Evolutionary conservation across 2,329 filamentous ascomycete species (phyloP).

Genomic region (Penicillium olsonii): DNA sequence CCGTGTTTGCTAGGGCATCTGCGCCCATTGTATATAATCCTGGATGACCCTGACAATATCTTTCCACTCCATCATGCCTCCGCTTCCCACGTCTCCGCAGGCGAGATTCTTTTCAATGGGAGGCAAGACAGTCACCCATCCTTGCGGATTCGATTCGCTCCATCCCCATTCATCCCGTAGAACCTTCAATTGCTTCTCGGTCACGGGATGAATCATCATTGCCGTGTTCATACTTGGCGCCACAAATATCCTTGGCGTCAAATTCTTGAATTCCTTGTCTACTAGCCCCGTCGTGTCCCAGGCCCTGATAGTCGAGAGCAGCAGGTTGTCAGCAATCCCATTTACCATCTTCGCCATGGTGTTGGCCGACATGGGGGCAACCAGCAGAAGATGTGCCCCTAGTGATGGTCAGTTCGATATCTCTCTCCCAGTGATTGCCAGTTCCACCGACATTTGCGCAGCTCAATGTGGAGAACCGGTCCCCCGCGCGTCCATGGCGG

Average conservation of each 20-base stretch:
- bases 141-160: conserved; percentile 35
- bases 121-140: conserved; percentile 70
- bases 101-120: conserved; percentile 77
- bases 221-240: conserved; percentile 85
- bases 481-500: conserved; percentile 74
- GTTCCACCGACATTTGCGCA: conserved; percentile 55
- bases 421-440: neutral
- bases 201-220: conserved; percentile 88
- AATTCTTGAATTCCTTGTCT: conserved; percentile 42
- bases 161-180: conserved; percentile 75
- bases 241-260: conserved; percentile 69
- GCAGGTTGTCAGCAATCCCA: conserved; percentile 75
- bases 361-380: conserved; percentile 83
- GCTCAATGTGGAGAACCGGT: conserved; percentile 87
- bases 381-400: conserved; percentile 77
- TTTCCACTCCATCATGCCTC: conserved; percentile 81
- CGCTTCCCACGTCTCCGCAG: conserved; percentile 79
- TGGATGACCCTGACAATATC: conserved; percentile 70
- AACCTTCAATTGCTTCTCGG: conserved; percentile 67
- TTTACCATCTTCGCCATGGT: conserved; percentile 78
- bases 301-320: conserved; percentile 73
- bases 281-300: conserved; percentile 77
- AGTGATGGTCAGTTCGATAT: neutral
- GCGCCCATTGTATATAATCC: conserved; percentile 27
- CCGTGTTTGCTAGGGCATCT: neutral